Evolutionary conservation across 176 grass and related monocot species (phyloP).

Genomic region (Miscanthus lutarioriparius): DNA sequence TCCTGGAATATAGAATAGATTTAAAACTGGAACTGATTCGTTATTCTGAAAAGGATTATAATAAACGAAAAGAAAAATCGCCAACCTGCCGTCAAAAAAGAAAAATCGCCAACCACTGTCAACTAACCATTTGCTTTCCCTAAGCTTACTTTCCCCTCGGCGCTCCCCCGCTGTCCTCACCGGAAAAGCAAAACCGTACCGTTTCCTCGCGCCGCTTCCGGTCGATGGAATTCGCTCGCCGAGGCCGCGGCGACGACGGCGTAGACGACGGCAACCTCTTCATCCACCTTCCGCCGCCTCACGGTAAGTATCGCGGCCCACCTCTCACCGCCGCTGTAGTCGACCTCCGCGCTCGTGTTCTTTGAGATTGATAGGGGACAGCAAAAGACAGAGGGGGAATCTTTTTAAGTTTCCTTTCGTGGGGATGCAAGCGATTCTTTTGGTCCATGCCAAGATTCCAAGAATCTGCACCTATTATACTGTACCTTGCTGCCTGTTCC

Average conservation of each 20-base stretch:
- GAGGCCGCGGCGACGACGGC: not conserved
- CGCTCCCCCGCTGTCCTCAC: not conserved
- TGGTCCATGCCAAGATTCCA: not conserved
- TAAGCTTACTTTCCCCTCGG: not conserved
- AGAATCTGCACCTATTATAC: not conserved
- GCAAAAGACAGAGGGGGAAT: not conserved
- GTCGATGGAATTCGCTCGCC: conserved; percentile 43
- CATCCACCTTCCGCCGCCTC: not conserved
- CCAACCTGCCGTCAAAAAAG: no score
- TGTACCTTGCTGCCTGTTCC: no score
- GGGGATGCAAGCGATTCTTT: not conserved
- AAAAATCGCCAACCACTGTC: not conserved
- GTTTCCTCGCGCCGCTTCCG: not conserved
- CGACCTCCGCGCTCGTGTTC: not conserved
- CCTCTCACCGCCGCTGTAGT: not conserved
- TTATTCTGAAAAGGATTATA: no score
- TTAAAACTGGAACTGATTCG: no score
- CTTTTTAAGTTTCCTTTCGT: not conserved
- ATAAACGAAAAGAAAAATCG: no score
- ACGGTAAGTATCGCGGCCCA: not conserved
- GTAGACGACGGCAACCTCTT: not conserved
- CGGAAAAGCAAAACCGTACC: not conserved
- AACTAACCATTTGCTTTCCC: not conserved
- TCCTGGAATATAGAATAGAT: no score
- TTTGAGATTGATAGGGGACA: not conserved